phyloP scores from a whole-genome alignment of 352 stramenopile genomes.

The Pythium periplocum region DNA sequence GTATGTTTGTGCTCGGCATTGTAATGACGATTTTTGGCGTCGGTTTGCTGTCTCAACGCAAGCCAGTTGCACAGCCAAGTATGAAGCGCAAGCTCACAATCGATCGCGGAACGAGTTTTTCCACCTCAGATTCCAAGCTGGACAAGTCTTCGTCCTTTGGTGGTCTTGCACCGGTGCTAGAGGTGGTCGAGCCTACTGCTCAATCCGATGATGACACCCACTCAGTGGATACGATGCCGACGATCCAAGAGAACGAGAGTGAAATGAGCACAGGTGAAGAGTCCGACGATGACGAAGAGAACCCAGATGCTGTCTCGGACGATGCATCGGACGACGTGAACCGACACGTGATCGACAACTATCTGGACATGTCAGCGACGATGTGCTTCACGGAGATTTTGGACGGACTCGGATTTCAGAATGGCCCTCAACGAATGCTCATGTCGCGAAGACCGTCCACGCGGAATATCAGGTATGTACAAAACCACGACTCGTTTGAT shows the following conservation, averaged over 20 bases:
- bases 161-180: constrained; percentile 15
- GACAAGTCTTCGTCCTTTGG: constrained; percentile 9
- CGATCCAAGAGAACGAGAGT: constrained; percentile 30
- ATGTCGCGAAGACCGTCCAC: constrained; percentile 51
- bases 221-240: constrained; percentile 18
- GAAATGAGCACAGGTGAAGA: constrained; percentile 33
- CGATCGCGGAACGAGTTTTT: constrained; percentile 69
- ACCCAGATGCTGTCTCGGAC: constrained; percentile 15
- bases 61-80: constrained; percentile 30
- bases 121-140: constrained; percentile 23
- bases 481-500: no score
- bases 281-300: constrained; percentile 31
- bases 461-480: constrained; percentile 24
- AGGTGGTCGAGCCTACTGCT: constrained; percentile 18
- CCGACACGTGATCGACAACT: constrained; percentile 81
- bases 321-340: constrained; percentile 41
- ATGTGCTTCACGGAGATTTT: constrained; percentile 67
- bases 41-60: constrained; percentile 72
- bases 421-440: constrained; percentile 38
- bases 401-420: constrained; percentile 50
- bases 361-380: constrained; percentile 77
- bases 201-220: constrained; percentile 8
- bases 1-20: constrained; percentile 85
- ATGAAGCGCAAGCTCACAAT: constrained; percentile 47
- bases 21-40: constrained; percentile 79